phyloP scores from a whole-genome alignment of 768 basidiomycete genomes.

The Royoungia palumana region DNA sequence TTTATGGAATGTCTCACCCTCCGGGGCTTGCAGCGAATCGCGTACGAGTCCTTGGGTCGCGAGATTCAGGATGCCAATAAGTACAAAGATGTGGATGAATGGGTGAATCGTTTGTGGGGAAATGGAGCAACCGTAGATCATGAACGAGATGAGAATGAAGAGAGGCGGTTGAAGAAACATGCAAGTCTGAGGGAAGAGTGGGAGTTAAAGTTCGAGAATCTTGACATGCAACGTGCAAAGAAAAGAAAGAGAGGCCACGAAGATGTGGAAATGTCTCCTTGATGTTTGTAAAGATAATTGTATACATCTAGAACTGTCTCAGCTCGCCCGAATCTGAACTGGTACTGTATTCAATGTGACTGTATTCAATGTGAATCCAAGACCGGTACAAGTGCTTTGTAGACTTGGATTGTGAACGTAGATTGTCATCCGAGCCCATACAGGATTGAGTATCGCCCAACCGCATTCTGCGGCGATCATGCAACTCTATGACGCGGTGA shows the following conservation, averaged over 20 bases:
- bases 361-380: too few species aligned
- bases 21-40: constrained; percentile 50
- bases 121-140: constrained; percentile 39
- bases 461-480: too few species aligned
- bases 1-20: constrained; percentile 58
- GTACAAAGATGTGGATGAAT: constrained; percentile 51
- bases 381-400: too few species aligned
- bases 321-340: neutral
- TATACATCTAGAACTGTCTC: too few species aligned
- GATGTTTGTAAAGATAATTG: constrained; percentile 6
- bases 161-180: constrained; percentile 39
- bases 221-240: constrained; percentile 22
- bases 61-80: constrained; percentile 36
- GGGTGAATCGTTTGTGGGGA: constrained; percentile 38
- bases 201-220: constrained; percentile 38
- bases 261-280: constrained; percentile 26
- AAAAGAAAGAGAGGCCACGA: constrained; percentile 19
- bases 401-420: too few species aligned
- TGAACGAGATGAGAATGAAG: constrained; percentile 10
- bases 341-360: too few species aligned
- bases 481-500: neutral
- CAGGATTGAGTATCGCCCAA: too few species aligned
- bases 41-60: constrained; percentile 50
- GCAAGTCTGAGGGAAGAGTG: constrained; percentile 35
- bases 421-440: too few species aligned